phyloP scores from a whole-genome alignment of 495 filamentous ascomycete genomes.

The Neurospora tetrasperma region DNA sequence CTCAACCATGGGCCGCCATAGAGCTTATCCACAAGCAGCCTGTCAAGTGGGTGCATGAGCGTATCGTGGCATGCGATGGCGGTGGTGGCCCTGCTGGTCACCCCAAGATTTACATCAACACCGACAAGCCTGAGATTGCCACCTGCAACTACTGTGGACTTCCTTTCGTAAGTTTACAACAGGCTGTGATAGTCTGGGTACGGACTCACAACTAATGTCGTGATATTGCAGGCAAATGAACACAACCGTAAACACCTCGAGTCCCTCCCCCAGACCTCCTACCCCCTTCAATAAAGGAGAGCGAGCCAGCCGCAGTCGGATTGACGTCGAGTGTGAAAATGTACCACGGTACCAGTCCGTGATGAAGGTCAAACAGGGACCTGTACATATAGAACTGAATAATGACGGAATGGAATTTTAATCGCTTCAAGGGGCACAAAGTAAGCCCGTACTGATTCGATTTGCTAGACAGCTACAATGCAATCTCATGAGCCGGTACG shows the following conservation, averaged over 20 bases:
- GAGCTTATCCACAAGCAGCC: constrained; percentile 94
- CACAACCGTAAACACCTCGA: constrained; percentile 74
- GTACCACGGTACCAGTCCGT: not conserved
- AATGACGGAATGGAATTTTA: not conserved
- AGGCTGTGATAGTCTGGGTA: not conserved
- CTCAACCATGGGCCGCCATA: constrained; percentile 78
- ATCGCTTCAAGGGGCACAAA: not conserved
- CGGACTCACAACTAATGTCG: not conserved
- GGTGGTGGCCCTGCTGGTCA: constrained; percentile 89
- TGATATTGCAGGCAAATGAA: constrained; percentile 59
- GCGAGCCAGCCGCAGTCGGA: not conserved
- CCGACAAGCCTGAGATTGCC: constrained; percentile 89
- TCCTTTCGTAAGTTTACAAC: constrained; percentile 66
- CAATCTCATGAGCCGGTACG: not conserved
- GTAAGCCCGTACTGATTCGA: not conserved
- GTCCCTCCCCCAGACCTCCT: constrained; percentile 65
- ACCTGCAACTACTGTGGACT: constrained; percentile 89
- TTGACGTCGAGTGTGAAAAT: not conserved
- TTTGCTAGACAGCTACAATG: not conserved
- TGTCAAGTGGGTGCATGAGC: constrained; percentile 78
- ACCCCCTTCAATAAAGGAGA: constrained; percentile 38
- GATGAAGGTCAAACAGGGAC: not conserved
- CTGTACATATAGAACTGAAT: not conserved
- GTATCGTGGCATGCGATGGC: constrained; percentile 79
- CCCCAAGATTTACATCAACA: constrained; percentile 92